Evolutionary conservation across 441 rosid species (phyloP).

Genomic region (Corymbia calophylla): DNA sequence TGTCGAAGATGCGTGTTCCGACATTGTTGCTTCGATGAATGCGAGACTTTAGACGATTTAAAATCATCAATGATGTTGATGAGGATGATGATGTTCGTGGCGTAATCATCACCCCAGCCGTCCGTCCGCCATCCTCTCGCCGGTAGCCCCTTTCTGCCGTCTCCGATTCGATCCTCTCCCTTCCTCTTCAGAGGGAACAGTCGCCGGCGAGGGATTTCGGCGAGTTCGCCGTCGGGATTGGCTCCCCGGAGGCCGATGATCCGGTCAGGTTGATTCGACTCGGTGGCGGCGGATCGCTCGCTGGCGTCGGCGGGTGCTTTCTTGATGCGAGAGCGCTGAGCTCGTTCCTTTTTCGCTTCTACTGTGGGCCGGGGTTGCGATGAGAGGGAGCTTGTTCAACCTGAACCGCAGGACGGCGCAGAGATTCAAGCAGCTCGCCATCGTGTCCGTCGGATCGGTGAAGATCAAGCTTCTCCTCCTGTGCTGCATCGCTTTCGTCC

Average conservation of each 20-base stretch:
- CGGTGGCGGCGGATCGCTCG: slow-evolving; percentile 8
- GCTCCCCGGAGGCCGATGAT: background rate
- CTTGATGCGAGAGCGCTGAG: background rate
- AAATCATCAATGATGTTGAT: background rate
- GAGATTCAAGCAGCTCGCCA: slow-evolving; percentile 52
- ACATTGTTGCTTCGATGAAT: background rate
- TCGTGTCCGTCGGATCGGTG: slow-evolving; percentile 32
- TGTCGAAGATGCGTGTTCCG: background rate
- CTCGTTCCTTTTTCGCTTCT: background rate
- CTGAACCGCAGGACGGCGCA: slow-evolving; percentile 62
- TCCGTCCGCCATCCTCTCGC: background rate
- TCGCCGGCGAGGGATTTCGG: background rate
- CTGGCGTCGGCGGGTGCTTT: slow-evolving; percentile 1
- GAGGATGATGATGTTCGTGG: background rate
- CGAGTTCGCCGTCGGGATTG: background rate
- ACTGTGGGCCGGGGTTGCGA: slow-evolving; percentile 3
- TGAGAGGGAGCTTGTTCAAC: slow-evolving; percentile 49
- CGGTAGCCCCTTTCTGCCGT: background rate
- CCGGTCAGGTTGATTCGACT: background rate
- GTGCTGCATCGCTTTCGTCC: slow-evolving; percentile 39
- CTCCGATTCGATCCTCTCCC: background rate
- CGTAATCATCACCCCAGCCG: background rate
- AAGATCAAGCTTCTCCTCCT: slow-evolving; percentile 64
- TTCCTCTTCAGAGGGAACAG: background rate
- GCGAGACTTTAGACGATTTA: background rate